phyloP scores from a whole-genome alignment of 768 basidiomycete species.

The Phaeotremella skinneri region DNA sequence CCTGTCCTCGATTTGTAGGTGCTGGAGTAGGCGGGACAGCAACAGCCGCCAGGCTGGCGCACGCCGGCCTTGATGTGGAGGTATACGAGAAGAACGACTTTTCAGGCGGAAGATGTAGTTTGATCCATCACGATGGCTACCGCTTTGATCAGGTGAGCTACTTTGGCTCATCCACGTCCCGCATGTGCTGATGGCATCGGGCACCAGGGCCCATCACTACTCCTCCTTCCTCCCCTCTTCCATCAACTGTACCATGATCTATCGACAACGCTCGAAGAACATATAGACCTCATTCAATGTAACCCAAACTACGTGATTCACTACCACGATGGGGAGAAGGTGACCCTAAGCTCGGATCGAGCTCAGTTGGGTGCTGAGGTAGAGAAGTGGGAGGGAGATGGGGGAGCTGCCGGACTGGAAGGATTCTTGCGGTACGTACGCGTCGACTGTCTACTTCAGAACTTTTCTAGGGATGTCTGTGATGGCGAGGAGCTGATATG shows the following conservation, averaged over 20 bases:
- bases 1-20: constrained; percentile 40
- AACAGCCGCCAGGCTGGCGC: constrained; percentile 53
- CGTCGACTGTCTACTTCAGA: no score
- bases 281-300: constrained; percentile 54
- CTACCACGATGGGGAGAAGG: constrained; percentile 54
- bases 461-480: no score
- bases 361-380: constrained; percentile 51
- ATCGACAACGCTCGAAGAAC: constrained; percentile 49
- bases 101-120: constrained; percentile 54
- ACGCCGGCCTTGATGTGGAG: constrained; percentile 53
- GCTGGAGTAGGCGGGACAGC: constrained; percentile 54
- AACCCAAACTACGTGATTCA: constrained; percentile 55
- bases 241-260: constrained; percentile 53
- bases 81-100: constrained; percentile 55
- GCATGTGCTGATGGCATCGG: neutral
- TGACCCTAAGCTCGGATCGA: constrained; percentile 51
- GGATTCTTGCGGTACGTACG: constrained; percentile 43
- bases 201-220: constrained; percentile 47
- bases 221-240: constrained; percentile 53
- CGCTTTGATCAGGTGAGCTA: constrained; percentile 54
- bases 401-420: constrained; percentile 50
- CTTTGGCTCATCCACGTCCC: neutral
- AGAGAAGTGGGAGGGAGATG: constrained; percentile 53
- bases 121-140: constrained; percentile 53
- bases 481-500: neutral